Conservation (phyloP, 2,329 filamentous ascomycete species). For the Colletotrichum filicis region DNA sequence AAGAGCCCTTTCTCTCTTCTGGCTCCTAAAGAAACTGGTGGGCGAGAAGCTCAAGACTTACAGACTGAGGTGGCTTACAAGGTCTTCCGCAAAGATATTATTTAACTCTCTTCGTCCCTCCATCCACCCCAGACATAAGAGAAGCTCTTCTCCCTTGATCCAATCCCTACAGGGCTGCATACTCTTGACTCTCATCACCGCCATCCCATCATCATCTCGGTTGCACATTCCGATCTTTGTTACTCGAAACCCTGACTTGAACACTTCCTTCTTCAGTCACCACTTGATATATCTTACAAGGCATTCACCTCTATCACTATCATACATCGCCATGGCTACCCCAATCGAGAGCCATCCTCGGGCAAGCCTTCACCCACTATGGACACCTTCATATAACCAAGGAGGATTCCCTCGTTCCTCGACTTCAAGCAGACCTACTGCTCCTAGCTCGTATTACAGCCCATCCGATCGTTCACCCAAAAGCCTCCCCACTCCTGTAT, state of each 20-base stretch:
- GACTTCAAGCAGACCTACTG: conserved; percentile 12
- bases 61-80: neutral
- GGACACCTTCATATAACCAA: conserved; percentile 44
- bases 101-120: conserved; percentile 1
- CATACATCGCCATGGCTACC: conserved; percentile 31
- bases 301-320: neutral
- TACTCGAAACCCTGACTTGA: neutral
- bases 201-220: conserved; percentile 11
- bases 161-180: conserved; percentile 1
- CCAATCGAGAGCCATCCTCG: conserved; percentile 29
- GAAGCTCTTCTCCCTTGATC: conserved; percentile 23
- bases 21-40: neutral
- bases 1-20: conserved; percentile 6
- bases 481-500: conserved; percentile 47
- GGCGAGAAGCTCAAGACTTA: conserved; percentile 3
- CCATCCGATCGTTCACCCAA: conserved; percentile 41
- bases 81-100: conserved; percentile 3
- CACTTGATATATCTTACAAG: conserved; percentile 1
- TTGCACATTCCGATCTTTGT: conserved; percentile 24
- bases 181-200: conserved; percentile 18
- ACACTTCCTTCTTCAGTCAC: neutral
- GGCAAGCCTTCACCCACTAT: conserved; percentile 44
- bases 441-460: conserved; percentile 41
- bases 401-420: conserved; percentile 37
- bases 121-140: conserved; percentile 24